A percentile compares a stretch with the other conserved stretches of the same genome.
phyloP scores from a whole-genome alignment of 1,284 basidiomycete species.

The Cutaneotrichosporon sp. region DNA sequence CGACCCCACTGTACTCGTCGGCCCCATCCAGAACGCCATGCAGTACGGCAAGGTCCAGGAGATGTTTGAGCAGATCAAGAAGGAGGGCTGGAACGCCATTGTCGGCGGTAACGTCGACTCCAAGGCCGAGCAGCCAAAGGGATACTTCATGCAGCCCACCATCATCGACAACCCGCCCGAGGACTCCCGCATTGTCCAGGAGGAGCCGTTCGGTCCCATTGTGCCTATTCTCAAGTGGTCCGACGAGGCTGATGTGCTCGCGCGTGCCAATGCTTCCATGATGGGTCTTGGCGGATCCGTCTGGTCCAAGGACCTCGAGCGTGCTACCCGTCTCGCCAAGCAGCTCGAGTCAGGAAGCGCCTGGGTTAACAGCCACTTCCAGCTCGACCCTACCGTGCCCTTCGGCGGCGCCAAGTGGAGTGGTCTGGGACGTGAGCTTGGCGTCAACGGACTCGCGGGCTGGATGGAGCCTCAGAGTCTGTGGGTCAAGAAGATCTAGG shows the following conservation, averaged over 20 bases:
- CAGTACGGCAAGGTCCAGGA: conserved; percentile 80
- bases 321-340: conserved; percentile 91
- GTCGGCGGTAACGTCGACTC: conserved; percentile 64
- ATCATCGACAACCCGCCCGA: conserved; percentile 74
- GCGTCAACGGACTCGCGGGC: conserved; percentile 9
- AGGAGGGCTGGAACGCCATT: conserved; percentile 77
- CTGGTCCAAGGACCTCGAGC: conserved; percentile 79
- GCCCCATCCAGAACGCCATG: conserved; percentile 82
- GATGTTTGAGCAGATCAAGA: conserved; percentile 79
- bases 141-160: conserved; percentile 78
- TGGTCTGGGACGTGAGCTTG: conserved; percentile 41
- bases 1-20: conserved; percentile 75
- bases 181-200: conserved; percentile 56
- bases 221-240: conserved; percentile 66
- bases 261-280: conserved; percentile 73
- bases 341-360: conserved; percentile 84
- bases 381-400: conserved; percentile 55
- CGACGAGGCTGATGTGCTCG: conserved; percentile 86
- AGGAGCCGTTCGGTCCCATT: conserved; percentile 84
- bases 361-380: conserved; percentile 62
- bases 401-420: conserved; percentile 69
- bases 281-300: conserved; percentile 55
- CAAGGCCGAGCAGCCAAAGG: conserved; percentile 40
- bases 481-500: conserved; percentile 13
- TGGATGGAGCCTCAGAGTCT: conserved; percentile 15